Evolutionary conservation across 192 early-diverging fungal genomes (phyloP).

Genomic region (Gaertneriomyces sp.): DNA sequence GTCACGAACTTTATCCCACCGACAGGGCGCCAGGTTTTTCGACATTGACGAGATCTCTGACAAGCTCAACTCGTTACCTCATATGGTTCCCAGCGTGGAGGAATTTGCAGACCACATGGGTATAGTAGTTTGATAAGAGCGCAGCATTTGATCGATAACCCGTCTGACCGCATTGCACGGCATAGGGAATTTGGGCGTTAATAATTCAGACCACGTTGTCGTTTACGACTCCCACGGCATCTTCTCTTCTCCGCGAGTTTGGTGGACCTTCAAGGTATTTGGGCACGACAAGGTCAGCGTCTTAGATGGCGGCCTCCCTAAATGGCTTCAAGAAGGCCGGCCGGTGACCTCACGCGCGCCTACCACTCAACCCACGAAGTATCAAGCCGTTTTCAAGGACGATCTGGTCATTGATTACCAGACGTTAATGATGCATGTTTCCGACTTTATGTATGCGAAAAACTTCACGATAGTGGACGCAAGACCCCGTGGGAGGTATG

Average conservation of each 20-base stretch:
- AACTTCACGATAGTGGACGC: conserved; percentile 37
- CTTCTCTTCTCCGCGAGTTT: conserved; percentile 79
- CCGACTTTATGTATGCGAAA: conserved; percentile 33
- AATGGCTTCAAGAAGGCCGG: conserved; percentile 63
- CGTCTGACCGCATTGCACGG: background rate
- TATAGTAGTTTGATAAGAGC: conserved; percentile 12
- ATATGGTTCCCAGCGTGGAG: conserved; percentile 80
- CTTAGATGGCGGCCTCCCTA: conserved; percentile 82
- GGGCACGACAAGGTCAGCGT: conserved; percentile 85
- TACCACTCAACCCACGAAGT: conserved; percentile 7
- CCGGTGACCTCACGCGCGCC: conserved; percentile 35
- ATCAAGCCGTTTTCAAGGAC: conserved; percentile 23
- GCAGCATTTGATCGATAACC: too few species aligned
- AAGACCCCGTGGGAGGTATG: conserved; percentile 30
- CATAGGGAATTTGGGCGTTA: conserved; percentile 70
- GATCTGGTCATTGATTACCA: conserved; percentile 40
- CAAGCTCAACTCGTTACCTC: conserved; percentile 65
- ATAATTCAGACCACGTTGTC: conserved; percentile 77
- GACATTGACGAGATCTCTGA: conserved; percentile 88
- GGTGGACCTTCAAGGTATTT: conserved; percentile 96
- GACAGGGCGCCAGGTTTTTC: conserved; percentile 73
- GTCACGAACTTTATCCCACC: background rate
- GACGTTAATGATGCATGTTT: conserved; percentile 22
- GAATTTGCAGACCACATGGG: conserved; percentile 72
- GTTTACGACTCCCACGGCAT: conserved; percentile 80